Evolutionary conservation across 1,139 yeast genomes (phyloP).

Genomic region (Yamadazyma diddensiae): DNA sequence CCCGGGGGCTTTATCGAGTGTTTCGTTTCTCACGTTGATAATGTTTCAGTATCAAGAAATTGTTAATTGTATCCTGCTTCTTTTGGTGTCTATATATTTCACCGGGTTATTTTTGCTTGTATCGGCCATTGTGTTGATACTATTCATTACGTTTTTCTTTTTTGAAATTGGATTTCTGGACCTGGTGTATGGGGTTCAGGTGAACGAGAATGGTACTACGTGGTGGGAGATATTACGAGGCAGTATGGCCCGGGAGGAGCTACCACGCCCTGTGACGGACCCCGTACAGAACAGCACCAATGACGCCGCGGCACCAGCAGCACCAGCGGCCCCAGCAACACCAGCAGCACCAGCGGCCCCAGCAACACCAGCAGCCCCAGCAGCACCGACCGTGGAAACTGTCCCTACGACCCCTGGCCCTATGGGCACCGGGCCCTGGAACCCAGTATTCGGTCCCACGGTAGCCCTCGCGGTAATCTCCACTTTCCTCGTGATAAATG

Average conservation of each 20-base stretch:
- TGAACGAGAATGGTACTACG: constrained; percentile 65
- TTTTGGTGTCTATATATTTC: constrained; percentile 55
- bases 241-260: constrained; percentile 11
- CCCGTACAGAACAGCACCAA: constrained; percentile 2
- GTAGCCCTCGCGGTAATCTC: constrained; percentile 58
- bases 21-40: constrained; percentile 40
- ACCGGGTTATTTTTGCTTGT: constrained; percentile 58
- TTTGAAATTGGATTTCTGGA: constrained; percentile 79
- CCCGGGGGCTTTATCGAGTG: constrained; percentile 64
- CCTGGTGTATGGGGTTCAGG: constrained; percentile 66
- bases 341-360: constrained; percentile 2
- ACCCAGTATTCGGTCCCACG: constrained; percentile 60
- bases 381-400: constrained; percentile 15
- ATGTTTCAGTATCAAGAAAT: constrained; percentile 78
- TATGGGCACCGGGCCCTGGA: constrained; percentile 45
- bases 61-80: constrained; percentile 56
- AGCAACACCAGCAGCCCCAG: constrained; percentile 11
- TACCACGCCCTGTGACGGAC: constrained; percentile 12
- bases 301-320: not conserved
- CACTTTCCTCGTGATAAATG: constrained; percentile 55
- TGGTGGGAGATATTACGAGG: constrained; percentile 66
- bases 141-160: constrained; percentile 67
- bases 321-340: not conserved
- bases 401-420: constrained; percentile 1
- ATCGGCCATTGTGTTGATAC: constrained; percentile 66